Conservation (phyloP, 2,329 filamentous ascomycete species). For the Arachnopeziza araneosa region DNA sequence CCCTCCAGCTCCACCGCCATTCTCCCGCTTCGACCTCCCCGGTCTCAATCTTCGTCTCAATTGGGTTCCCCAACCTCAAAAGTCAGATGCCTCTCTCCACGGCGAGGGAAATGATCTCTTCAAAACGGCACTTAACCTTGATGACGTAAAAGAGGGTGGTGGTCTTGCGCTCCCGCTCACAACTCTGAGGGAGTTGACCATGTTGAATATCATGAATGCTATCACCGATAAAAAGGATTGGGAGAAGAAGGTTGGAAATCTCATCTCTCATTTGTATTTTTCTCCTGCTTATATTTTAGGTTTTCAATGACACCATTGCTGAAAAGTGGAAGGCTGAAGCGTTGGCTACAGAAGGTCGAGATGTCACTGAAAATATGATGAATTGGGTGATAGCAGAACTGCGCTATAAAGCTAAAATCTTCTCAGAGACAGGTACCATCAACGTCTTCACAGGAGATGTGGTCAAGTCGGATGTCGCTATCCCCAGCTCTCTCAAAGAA, state of each 20-base stretch:
- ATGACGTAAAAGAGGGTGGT: background rate
- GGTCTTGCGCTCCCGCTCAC: background rate
- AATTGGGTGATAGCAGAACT: conserved; percentile 25
- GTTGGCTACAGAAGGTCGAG: background rate
- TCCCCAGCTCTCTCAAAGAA: conserved; percentile 35
- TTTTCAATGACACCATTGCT: background rate
- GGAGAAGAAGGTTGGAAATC: conserved; percentile 17
- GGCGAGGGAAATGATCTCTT: background rate
- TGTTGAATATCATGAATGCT: conserved; percentile 24
- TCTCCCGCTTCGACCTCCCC: background rate
- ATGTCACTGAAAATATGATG: conserved; percentile 31
- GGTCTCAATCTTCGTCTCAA: background rate
- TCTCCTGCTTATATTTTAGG: background rate
- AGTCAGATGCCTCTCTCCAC: background rate
- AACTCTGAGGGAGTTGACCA: conserved; percentile 21
- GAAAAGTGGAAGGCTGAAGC: background rate
- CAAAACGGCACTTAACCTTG: background rate
- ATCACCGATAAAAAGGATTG: conserved; percentile 26
- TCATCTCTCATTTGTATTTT: background rate
- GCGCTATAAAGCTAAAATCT: conserved; percentile 17
- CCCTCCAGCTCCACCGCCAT: background rate
- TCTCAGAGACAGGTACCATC: conserved; percentile 13
- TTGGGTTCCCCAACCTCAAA: background rate
- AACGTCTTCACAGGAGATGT: conserved; percentile 30
- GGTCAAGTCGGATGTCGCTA: conserved; percentile 47